Evolutionary conservation across 2,329 filamentous ascomycete genomes (phyloP), one percentile per base, ranked within the genome.

Genomic region (Nigrograna mackinnonii): DNA sequence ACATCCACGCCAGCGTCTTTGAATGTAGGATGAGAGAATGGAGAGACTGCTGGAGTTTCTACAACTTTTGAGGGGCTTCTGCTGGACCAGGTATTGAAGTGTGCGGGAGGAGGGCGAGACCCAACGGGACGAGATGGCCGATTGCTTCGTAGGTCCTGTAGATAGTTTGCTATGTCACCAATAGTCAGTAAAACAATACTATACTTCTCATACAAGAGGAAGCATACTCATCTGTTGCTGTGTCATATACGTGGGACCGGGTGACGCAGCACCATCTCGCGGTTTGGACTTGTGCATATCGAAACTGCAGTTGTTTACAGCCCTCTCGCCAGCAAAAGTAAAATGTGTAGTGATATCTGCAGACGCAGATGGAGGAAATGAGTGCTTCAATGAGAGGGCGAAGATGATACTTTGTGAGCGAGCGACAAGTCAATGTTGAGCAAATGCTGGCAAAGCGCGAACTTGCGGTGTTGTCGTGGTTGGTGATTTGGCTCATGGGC

Each of bases 61-160:
- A 47, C 44, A 30, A 56, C 40, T 21, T 53, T 55, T 35, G 51
- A 43, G 20, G 39, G 52, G 6, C 54, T 51, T 52, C 62, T 58
- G 31, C 47, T 64, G 2, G 64, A 60, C 64, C 62, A 66, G 13
- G 55, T 68, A 54, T 64, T 55, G 52, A 74, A 68, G 49, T 75
- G 77, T 17, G 74, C 69, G 9, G 82, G 82, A 34, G 78, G 79
- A 46, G 87, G 86, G 51, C 87, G 78, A 37, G 86, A 85, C 48
- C 87, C 87, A 43, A 82, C 85, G 6, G 87, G 87, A 42, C 87
- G 79, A 24, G 79, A 75, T 42, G 83, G 75, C 38, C 85, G 83
- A 67, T 80, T 87, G 54, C 79, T 82, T 54, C 88, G 84, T 24
- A 92, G 79, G 53, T 85, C 82, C 54, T 84, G 77, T 24, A 91